Percentiles rank a stretch among this genome's conserved stretches.
phyloP scores from a whole-genome alignment of 1,139 yeast species.

The Komagataea norvegica region DNA sequence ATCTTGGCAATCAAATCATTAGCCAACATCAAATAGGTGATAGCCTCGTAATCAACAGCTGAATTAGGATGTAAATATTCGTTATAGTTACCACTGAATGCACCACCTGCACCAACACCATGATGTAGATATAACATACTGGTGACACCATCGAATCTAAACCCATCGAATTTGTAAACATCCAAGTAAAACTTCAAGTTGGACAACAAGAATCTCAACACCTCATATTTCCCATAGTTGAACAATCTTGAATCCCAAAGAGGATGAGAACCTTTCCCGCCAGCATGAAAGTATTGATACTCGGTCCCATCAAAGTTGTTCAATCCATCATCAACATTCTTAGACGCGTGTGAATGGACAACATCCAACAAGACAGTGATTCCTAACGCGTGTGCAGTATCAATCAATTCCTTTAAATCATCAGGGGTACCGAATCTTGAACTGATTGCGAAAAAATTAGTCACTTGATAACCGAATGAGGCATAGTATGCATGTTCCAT shows the following conservation, averaged over 20 bases:
- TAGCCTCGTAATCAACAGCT: constrained; percentile 80
- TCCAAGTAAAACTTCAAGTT: constrained; percentile 83
- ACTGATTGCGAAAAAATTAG: constrained; percentile 84
- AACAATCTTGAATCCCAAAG: constrained; percentile 94
- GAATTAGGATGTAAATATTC: constrained; percentile 81
- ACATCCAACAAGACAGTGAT: constrained; percentile 84
- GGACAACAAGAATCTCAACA: constrained; percentile 79
- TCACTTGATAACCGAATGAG: constrained; percentile 92
- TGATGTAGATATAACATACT: constrained; percentile 90
- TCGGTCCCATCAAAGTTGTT: constrained; percentile 95
- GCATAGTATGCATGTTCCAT: constrained; percentile 99
- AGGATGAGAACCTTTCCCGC: constrained; percentile 78
- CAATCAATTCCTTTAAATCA: constrained; percentile 83
- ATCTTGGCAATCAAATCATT: constrained; percentile 65
- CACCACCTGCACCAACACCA: constrained; percentile 77
- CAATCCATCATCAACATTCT: constrained; percentile 89
- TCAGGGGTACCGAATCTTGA: constrained; percentile 95
- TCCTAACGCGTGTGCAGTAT: constrained; percentile 86
- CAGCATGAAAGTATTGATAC: constrained; percentile 89
- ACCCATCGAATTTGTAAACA: constrained; percentile 86
- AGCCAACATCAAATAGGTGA: constrained; percentile 83
- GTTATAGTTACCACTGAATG: constrained; percentile 88
- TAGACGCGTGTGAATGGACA: constrained; percentile 94
- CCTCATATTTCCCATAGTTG: constrained; percentile 88
- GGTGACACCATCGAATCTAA: constrained; percentile 95